Conservation (phyloP, 768 basidiomycete genomes). For the Collybia sordida region DNA sequence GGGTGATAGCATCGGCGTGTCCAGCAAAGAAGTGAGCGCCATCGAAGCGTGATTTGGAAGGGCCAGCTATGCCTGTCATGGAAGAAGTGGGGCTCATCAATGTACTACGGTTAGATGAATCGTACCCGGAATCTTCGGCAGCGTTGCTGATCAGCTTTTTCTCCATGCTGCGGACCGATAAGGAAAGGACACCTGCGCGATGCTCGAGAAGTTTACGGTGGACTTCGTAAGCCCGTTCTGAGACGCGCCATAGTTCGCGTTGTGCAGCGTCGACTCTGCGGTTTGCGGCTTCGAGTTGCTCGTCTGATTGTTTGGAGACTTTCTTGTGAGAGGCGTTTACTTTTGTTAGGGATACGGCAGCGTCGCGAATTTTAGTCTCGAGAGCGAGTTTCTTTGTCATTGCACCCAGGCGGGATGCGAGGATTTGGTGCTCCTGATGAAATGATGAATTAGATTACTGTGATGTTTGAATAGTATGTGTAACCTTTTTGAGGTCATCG, state of each 20-base stretch:
- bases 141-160: conserved; percentile 34
- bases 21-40: conserved; percentile 87
- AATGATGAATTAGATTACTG: conserved; percentile 7
- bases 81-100: conserved; percentile 52
- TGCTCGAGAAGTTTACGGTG: conserved; percentile 72
- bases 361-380: conserved; percentile 88
- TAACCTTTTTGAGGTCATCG: conserved; percentile 51
- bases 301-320: conserved; percentile 62
- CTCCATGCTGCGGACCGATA: conserved; percentile 69
- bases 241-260: conserved; percentile 68
- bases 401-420: conserved; percentile 64
- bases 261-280: conserved; percentile 69
- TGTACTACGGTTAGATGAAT: conserved; percentile 50
- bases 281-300: conserved; percentile 74
- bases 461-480: conserved; percentile 11
- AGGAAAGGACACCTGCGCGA: conserved; percentile 77
- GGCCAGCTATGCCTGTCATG: conserved; percentile 37
- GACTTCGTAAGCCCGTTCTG: conserved; percentile 63
- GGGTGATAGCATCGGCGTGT: conserved; percentile 66
- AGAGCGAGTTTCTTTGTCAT: conserved; percentile 73
- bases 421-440: conserved; percentile 71
- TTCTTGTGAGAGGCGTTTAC: conserved; percentile 61
- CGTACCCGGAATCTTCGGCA: conserved; percentile 50
- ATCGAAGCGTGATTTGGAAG: conserved; percentile 62
- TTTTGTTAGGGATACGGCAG: conserved; percentile 71